Evolutionary conservation across 1,284 basidiomycete genomes (phyloP).

Genomic region (Ceratobasidium sp.): DNA sequence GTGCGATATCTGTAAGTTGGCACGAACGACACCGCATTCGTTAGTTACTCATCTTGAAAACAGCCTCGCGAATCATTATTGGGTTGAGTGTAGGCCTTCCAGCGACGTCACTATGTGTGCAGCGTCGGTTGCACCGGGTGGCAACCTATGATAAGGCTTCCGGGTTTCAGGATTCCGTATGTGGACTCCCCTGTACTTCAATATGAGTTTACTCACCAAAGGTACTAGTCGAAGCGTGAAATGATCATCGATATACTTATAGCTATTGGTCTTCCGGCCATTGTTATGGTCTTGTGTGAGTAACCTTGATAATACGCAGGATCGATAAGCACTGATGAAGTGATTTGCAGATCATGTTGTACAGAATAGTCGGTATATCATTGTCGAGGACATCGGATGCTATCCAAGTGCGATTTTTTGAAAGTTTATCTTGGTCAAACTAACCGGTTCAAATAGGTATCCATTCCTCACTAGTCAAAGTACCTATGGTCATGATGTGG

Average conservation of each 20-base stretch:
- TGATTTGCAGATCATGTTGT: constrained; percentile 24
- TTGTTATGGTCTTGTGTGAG: constrained; percentile 67
- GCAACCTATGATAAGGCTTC: constrained; percentile 56
- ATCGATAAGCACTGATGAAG: constrained; percentile 20
- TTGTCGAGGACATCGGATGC: constrained; percentile 48
- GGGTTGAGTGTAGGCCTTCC: constrained; percentile 60
- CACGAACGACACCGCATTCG: constrained; percentile 50
- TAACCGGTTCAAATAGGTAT: background rate
- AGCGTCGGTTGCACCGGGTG: constrained; percentile 65
- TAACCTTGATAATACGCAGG: constrained; percentile 7
- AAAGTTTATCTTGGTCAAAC: too few relatives aligned
- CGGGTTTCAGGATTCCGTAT: constrained; percentile 49
- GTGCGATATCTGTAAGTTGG: constrained; percentile 76
- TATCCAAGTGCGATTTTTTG: constrained; percentile 30
- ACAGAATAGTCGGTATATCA: constrained; percentile 43
- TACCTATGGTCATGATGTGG: constrained; percentile 13
- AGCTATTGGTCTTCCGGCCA: constrained; percentile 62
- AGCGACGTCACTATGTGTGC: constrained; percentile 64
- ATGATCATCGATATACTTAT: constrained; percentile 62
- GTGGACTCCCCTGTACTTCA: constrained; percentile 33
- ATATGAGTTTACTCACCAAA: background rate
- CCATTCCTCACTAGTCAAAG: background rate
- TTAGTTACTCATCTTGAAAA: constrained; percentile 31
- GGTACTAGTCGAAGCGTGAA: constrained; percentile 12
- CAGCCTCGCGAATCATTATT: constrained; percentile 53